Percentiles rank a stretch among this genome's conserved stretches.
Evolutionary conservation across 768 basidiomycete species (phyloP).

Genomic region (Leccinum variicolor): DNA sequence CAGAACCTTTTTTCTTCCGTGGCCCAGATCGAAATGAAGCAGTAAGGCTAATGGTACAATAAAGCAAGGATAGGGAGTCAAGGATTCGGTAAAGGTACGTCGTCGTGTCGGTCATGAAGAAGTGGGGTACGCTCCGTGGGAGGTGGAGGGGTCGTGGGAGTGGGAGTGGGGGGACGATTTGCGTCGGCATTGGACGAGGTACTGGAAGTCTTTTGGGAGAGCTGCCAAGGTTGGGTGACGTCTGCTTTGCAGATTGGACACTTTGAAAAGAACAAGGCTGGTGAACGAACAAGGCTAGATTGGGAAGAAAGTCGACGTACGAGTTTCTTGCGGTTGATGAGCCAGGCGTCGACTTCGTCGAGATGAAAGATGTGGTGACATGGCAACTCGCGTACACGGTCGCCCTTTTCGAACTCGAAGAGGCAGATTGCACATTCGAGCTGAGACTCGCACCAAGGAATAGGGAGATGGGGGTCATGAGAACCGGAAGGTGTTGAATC

Average conservation of each 20-base stretch:
- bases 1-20: not conserved
- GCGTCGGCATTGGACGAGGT: conserved; percentile 1
- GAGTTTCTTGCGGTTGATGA: conserved; percentile 89
- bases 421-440: conserved; percentile 93
- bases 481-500: conserved; percentile 23
- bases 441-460: conserved; percentile 79
- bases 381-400: conserved; percentile 86
- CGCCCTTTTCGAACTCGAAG: conserved; percentile 80
- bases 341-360: conserved; percentile 88
- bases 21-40: conserved; percentile 2
- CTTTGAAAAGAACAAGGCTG: conserved; percentile 35
- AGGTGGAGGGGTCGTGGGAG: conserved; percentile 12
- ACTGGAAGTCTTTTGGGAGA: conserved; percentile 12
- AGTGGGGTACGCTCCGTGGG: conserved; percentile 34
- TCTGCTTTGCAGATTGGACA: conserved; percentile 93
- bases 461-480: conserved; percentile 31
- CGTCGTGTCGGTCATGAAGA: conserved; percentile 20
- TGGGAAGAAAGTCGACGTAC: conserved; percentile 44
- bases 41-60: conserved; percentile 22
- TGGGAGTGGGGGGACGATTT: not conserved
- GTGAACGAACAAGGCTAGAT: conserved; percentile 3
- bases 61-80: conserved; percentile 16
- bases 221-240: conserved; percentile 63
- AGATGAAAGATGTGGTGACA: conserved; percentile 96
- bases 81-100: conserved; percentile 9